A percentile compares a stretch with the other conserved stretches of the same genome.
Evolutionary conservation across 2,329 filamentous ascomycete genomes (phyloP).

Genomic region (Lachnellula arida): DNA sequence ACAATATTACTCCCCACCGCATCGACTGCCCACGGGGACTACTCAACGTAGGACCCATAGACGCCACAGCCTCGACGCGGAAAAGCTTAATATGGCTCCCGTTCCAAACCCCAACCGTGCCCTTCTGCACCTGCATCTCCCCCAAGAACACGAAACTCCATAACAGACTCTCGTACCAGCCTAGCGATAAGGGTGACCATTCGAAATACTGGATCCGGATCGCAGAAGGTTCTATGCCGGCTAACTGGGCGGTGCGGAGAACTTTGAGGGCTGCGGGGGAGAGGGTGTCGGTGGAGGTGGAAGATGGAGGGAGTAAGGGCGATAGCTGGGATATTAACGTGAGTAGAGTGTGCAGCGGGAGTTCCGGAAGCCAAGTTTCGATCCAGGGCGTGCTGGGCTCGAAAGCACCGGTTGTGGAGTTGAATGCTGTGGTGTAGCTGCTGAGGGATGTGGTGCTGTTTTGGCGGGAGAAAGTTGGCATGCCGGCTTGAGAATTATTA

Average conservation of each 20-base stretch:
- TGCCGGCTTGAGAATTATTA: conserved; percentile 47
- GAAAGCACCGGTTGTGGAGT: conserved; percentile 59
- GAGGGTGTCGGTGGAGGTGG: conserved; percentile 40
- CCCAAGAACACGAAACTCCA: conserved; percentile 91
- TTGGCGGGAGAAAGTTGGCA: conserved; percentile 79
- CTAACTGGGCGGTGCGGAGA: conserved; percentile 58
- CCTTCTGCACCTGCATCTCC: conserved; percentile 83
- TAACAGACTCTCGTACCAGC: conserved; percentile 92
- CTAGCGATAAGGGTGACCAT: conserved; percentile 84
- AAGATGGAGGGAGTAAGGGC: conserved; percentile 49
- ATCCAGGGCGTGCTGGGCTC: conserved; percentile 82
- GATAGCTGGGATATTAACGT: conserved; percentile 66
- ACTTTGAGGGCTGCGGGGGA: conserved; percentile 45
- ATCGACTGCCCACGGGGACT: conserved; percentile 89
- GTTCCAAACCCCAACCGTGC: conserved; percentile 91
- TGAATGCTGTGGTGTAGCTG: conserved; percentile 55
- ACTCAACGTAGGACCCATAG: conserved; percentile 73
- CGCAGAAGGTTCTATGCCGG: conserved; percentile 68
- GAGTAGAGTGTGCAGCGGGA: conserved; percentile 82
- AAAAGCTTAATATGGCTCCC: conserved; percentile 85
- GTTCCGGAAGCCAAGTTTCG: conserved; percentile 86
- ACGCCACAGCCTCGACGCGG: conserved; percentile 77
- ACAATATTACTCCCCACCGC: conserved; percentile 89
- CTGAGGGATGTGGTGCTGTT: conserved; percentile 82
- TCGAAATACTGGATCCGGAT: conserved; percentile 85